Evolutionary conservation across 2,329 filamentous ascomycete genomes (phyloP).

Genomic region (Fusarium virguliforme): DNA sequence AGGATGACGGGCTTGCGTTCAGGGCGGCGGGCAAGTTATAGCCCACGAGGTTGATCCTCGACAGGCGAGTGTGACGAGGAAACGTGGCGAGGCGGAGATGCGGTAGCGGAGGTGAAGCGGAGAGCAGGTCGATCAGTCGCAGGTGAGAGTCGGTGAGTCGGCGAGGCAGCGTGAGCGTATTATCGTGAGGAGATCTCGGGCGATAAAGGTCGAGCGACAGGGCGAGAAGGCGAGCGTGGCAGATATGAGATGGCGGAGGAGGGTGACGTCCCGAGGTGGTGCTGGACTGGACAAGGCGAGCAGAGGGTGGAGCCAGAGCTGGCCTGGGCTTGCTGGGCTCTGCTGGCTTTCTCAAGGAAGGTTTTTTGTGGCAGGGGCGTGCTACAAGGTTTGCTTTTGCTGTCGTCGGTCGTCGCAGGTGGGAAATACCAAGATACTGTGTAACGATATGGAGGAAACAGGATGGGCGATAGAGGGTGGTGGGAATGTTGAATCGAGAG

Average conservation of each 20-base stretch:
- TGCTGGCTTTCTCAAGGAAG: slow-evolving; percentile 31
- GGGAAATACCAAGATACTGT: slow-evolving; percentile 27
- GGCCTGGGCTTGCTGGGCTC: slow-evolving; percentile 19
- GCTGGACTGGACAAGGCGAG: slow-evolving; percentile 38
- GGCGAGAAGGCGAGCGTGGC: slow-evolving; percentile 24
- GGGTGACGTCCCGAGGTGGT: slow-evolving; percentile 39
- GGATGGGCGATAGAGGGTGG: slow-evolving; percentile 18
- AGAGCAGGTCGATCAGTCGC: slow-evolving; percentile 22
- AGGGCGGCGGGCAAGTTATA: neutral
- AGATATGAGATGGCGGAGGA: slow-evolving; percentile 38
- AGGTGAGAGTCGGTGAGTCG: slow-evolving; percentile 24
- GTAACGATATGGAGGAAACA: slow-evolving; percentile 29
- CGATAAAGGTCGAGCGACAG: slow-evolving; percentile 11
- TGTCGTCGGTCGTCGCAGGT: slow-evolving; percentile 34
- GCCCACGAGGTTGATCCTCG: slow-evolving; percentile 13
- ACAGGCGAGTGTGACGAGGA: slow-evolving; percentile 27
- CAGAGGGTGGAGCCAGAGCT: slow-evolving; percentile 42
- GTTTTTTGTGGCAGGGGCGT: neutral
- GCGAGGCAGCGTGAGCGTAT: slow-evolving; percentile 17
- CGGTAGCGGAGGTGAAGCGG: slow-evolving; percentile 29
- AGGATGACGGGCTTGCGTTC: slow-evolving; percentile 9
- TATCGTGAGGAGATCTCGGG: slow-evolving; percentile 22
- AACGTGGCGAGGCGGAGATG: slow-evolving; percentile 39
- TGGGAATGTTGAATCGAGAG: slow-evolving; percentile 18
- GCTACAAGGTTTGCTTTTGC: slow-evolving; percentile 8